Base-by-base conservation (phyloP, 1,284 basidiomycete genomes). In the Farysia itapuensis region DNA sequence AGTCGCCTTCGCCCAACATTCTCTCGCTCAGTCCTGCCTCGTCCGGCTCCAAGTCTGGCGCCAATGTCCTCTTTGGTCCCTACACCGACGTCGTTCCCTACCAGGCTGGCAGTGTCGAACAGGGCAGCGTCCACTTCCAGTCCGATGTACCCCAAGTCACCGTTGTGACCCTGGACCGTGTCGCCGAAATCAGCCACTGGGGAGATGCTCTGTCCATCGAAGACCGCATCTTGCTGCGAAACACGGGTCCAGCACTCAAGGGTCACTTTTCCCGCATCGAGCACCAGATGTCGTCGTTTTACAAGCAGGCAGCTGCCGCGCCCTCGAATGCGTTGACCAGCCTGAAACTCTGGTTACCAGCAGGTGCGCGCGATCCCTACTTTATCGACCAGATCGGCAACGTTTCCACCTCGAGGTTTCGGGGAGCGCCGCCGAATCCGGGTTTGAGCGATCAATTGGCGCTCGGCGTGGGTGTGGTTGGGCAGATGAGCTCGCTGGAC, bases 151-250 rank as follows among this genome's bases (percentile, higher is more conserved):
- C 94, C 0, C 83, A 95, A 31, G 77, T 92, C 12, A 85, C 89
- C 54, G 80, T 95, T 43, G 82, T 82, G 16, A 84, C 81, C 21
- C 82, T 94, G 23, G 82, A 84, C 45, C 85, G 95, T 34, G 76
- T 82, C 0, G 91, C 88, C 2, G 92, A 98, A 79, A 85, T 98
- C 64, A 92, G 89, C 57, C 94, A 98, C 77, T 98, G 94, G 95
- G 92, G 93, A 31, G 85, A 86, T 38, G 96, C 94, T 77, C 78
- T 98, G 31, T 94, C 95, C 72, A 86, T 94, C 35, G 84, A 96
- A 77, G 93, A 99, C 78, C 84, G 88, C 35, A 84, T 96, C 52
- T 77, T 83, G 50, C 80, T 98, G 16, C 83, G 84, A 74, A 98
- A 98, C 75, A 86, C 85, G 47, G 94, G 94, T 0, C 89, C 94